Conservation (phyloP, 78 protist genomes). For the Bodo saltans region DNA sequence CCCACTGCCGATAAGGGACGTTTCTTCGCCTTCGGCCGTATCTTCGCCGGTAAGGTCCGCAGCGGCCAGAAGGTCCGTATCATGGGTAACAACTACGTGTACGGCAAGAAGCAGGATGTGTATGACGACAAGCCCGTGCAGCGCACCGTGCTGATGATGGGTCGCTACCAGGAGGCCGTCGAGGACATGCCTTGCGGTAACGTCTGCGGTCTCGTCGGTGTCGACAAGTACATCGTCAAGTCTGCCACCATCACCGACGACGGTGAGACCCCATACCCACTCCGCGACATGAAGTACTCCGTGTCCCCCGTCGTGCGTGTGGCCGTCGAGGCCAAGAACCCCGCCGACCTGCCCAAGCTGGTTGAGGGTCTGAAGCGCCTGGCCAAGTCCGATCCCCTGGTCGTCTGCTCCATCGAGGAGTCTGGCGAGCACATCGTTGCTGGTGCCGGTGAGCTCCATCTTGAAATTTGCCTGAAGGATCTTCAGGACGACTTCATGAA, state of each 20-base stretch:
- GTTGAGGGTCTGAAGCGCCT: slow-evolving; percentile 97
- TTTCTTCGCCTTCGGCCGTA: slow-evolving; percentile 99
- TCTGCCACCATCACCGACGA: slow-evolving; percentile 94
- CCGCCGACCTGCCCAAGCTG: slow-evolving; percentile 93
- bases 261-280: slow-evolving; percentile 90
- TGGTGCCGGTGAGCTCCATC: slow-evolving; percentile 99
- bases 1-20: slow-evolving; percentile 96
- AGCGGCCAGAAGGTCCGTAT: slow-evolving; percentile 95
- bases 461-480: slow-evolving; percentile 98
- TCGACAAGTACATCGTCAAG: slow-evolving; percentile 97
- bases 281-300: slow-evolving; percentile 96
- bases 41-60: slow-evolving; percentile 93
- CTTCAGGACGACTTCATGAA: slow-evolving; percentile 88
- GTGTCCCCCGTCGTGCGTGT: slow-evolving; percentile 99
- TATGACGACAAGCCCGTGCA: slow-evolving; percentile 37
- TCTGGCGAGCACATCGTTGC: slow-evolving; percentile 99
- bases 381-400: slow-evolving; percentile 93
- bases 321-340: slow-evolving; percentile 97
- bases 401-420: slow-evolving; percentile 78
- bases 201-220: slow-evolving; percentile 90
- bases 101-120: slow-evolving; percentile 93
- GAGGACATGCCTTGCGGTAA: slow-evolving; percentile 93
- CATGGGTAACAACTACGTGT: slow-evolving; percentile 94
- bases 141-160: slow-evolving; percentile 98
- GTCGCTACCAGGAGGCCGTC: slow-evolving; percentile 86